Evolutionary conservation across 208 protist species (phyloP), one percentile per base, ranked within the genome.

Genomic region (Spongospora subterranea): DNA sequence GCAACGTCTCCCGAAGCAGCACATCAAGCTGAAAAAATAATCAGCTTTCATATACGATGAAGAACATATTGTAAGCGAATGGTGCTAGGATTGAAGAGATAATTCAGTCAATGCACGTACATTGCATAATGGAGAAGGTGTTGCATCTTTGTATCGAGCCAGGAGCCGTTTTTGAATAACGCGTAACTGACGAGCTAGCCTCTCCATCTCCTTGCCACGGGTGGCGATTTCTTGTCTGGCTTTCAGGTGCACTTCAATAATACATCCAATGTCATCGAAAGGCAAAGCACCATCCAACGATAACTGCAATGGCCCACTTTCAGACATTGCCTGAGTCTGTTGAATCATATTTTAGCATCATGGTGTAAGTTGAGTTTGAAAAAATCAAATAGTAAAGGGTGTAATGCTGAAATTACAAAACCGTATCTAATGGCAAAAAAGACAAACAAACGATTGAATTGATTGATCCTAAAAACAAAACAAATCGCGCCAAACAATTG

Each of bases 81-180:
- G n/a, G n/a, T n/a, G 13, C 24, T 24, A 60, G 50, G 6, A 6
- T 60, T 29, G 24, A 60, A 29, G 6, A 29, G 50, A 60, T 60
- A 24, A 6, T 29, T 60, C 6, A 24, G 50, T 6, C 6, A 60
- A 60, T 60, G 50, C 13, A 60, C 50, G 50, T 82, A 82, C n/a
- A 43, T 82, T 82, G 71, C 17, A 35, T 43, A 82, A 35, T 43
- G 71, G n/a, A 20, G 71, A 35, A 45, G 71, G 71, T 39, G 71
- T 82, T 43, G 71, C 40, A 35, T 82, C 71, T 43, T 35, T 6
- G 71, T 40, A 82, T 6, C 71, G 71, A 43, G 71, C 6, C n/a
- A 82, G n/a, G 35, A 82, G 40, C n/a, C 71, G 71, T 43, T 82
- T 82, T 43, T 82, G 71, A 43, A 82, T 82, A 20, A n/a, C 71